Conservation (phyloP, 768 basidiomycete species). For the Trametes elegans region DNA sequence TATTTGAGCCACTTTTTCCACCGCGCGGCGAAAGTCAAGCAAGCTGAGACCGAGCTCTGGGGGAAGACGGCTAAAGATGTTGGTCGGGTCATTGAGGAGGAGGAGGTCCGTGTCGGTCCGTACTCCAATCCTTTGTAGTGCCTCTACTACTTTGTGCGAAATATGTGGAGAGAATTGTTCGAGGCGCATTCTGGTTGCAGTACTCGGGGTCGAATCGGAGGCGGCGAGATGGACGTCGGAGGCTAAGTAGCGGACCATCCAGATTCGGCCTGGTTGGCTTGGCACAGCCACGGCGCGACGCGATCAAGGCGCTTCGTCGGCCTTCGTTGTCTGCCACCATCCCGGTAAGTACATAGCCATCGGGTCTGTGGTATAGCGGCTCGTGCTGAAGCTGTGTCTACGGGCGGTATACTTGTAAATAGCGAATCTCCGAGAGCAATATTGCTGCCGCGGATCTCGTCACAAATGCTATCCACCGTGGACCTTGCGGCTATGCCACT, state of each 20-base stretch:
- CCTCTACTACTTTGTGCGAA: slow-evolving; percentile 42
- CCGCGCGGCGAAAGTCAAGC: slow-evolving; percentile 44
- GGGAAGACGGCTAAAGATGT: slow-evolving; percentile 52
- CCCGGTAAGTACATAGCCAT: no score
- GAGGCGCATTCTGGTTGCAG: slow-evolving; percentile 20
- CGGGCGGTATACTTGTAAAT: no score
- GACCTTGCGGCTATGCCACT: no score
- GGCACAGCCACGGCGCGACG: no score
- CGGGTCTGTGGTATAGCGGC: no score
- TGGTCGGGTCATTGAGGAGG: slow-evolving; percentile 45
- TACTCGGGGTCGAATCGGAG: neutral
- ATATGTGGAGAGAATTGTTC: slow-evolving; percentile 29
- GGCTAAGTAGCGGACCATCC: slow-evolving; percentile 1
- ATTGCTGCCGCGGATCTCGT: no score
- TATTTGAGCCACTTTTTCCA: slow-evolving; percentile 38
- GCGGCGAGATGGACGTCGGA: neutral
- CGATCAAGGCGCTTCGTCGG: no score
- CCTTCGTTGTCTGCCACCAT: no score
- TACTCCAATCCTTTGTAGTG: slow-evolving; percentile 48
- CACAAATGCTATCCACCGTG: no score
- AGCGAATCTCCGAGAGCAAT: no score
- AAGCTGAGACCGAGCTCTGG: slow-evolving; percentile 43
- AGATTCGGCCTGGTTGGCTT: no score
- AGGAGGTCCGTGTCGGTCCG: slow-evolving; percentile 58
- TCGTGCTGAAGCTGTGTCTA: no score